phyloP scores from a whole-genome alignment of 768 basidiomycete genomes.

The Tylopilus felleus region DNA sequence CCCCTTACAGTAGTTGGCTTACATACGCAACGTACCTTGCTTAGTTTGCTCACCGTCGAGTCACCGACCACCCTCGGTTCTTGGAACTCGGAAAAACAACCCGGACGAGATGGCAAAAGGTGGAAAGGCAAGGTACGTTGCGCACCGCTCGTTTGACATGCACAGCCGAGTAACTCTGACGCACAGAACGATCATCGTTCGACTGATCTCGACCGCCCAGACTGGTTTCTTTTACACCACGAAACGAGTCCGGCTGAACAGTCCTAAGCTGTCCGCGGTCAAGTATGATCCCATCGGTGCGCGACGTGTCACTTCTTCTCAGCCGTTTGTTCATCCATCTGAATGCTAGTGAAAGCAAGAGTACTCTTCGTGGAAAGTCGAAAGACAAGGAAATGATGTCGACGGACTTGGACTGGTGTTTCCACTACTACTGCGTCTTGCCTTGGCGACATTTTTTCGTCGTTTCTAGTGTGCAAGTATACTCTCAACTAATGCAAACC shows the following conservation, averaged over 20 bases:
- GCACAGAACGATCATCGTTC: constrained; percentile 75
- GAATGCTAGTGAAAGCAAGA: constrained; percentile 53
- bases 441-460: not conserved
- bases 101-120: constrained; percentile 50
- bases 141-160: not conserved
- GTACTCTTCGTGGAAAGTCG: constrained; percentile 79
- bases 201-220: constrained; percentile 86
- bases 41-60: no score
- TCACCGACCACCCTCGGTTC: not conserved
- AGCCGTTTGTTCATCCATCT: not conserved
- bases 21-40: not conserved
- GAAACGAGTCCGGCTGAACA: constrained; percentile 60
- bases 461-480: not conserved
- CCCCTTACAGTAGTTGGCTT: not conserved
- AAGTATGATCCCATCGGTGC: constrained; percentile 88
- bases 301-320: constrained; percentile 20
- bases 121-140: constrained; percentile 53
- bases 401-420: no score
- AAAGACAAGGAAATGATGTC: constrained; percentile 61
- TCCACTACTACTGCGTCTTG: no score
- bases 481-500: no score
- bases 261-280: constrained; percentile 81
- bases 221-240: constrained; percentile 92
- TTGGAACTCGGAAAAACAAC: not conserved
- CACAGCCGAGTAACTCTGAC: not conserved